phyloP scores from a whole-genome alignment of 306 rosid genomes.

The Morella rubra region DNA sequence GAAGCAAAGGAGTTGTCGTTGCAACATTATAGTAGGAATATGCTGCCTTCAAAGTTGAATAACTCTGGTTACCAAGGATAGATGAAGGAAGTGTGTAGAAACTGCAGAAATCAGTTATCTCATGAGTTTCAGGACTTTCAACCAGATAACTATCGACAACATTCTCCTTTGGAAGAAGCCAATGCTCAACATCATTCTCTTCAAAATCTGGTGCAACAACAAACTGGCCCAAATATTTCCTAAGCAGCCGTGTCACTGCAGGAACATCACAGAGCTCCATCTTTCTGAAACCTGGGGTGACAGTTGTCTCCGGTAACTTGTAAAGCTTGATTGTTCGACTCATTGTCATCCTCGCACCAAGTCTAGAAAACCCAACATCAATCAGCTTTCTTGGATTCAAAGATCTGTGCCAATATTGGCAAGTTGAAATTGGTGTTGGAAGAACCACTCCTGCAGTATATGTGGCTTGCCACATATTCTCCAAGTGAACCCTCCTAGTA shows the following conservation, averaged over 20 bases:
- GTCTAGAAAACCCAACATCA: conserved; percentile 96
- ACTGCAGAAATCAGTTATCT: conserved; percentile 92
- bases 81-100: conserved; percentile 88
- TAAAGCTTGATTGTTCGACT: conserved; percentile 91
- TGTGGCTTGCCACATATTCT: conserved; percentile 94
- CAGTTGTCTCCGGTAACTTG: conserved; percentile 78
- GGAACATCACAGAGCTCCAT: conserved; percentile 90
- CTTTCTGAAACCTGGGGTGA: conserved; percentile 83
- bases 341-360: conserved; percentile 98
- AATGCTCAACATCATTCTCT: conserved; percentile 89
- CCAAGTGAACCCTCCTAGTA: conserved; percentile 94
- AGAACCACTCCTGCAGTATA: conserved; percentile 95
- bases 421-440: conserved; percentile 87
- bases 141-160: conserved; percentile 88
- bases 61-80: conserved; percentile 54
- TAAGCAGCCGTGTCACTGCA: conserved; percentile 81
- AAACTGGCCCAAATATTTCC: conserved; percentile 68
- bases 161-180: conserved; percentile 83
- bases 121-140: conserved; percentile 83
- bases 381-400: conserved; percentile 91
- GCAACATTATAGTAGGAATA: conserved; percentile 64
- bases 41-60: conserved; percentile 56
- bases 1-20: conserved; percentile 52
- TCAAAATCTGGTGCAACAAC: conserved; percentile 84
- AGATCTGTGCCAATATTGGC: conserved; percentile 98